These are phyloP conservation scores for Lactarius sanguifluus DNA, from an alignment of 768 basidiomycete species.

Conservation along the genomic window DNA sequence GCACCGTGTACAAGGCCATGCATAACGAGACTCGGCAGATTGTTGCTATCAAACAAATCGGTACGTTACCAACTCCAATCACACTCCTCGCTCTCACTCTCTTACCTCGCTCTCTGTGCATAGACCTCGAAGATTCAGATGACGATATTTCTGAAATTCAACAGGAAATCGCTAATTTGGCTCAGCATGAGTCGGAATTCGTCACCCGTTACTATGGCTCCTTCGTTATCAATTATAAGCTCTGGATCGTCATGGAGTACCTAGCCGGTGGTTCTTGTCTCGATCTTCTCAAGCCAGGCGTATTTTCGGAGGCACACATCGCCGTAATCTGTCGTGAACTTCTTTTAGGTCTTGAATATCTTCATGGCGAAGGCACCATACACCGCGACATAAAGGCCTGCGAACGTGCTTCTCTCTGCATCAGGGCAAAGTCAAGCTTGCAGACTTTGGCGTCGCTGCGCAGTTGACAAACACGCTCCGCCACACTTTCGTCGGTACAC, in stretches of 20 bases:
- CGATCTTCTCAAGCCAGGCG: conserved; percentile 89
- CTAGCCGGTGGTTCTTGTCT: conserved; percentile 98
- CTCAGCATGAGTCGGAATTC: conserved; percentile 94
- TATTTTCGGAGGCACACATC: conserved; percentile 91
- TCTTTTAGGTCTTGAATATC: conserved; percentile 88
- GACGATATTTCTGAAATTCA: conserved; percentile 99
- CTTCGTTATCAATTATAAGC: conserved; percentile 93
- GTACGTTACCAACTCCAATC: conserved; percentile 44
- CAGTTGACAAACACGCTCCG: conserved; percentile 92
- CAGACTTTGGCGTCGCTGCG: conserved; percentile 98
- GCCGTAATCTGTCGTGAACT: conserved; percentile 94
- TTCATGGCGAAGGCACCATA: conserved; percentile 94
- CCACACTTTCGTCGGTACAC: conserved; percentile 97
- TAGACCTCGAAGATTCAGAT: conserved; percentile 96
- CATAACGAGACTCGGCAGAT: conserved; percentile 93
- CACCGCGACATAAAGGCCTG: conserved; percentile 99
- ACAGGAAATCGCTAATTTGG: conserved; percentile 95
- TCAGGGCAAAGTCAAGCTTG: conserved; percentile 95
- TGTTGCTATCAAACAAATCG: conserved; percentile 98
- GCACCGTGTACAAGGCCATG: conserved; percentile 95
- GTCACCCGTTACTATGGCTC: conserved; percentile 97
- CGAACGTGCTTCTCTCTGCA: conserved; percentile 89
- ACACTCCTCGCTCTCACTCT: not conserved
- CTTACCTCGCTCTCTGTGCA: not conserved
- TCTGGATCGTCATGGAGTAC: conserved; percentile 99